Evolutionary conservation across 371 early-diverging fungal genomes (phyloP).

Genomic region (Rhizopus sp.): DNA sequence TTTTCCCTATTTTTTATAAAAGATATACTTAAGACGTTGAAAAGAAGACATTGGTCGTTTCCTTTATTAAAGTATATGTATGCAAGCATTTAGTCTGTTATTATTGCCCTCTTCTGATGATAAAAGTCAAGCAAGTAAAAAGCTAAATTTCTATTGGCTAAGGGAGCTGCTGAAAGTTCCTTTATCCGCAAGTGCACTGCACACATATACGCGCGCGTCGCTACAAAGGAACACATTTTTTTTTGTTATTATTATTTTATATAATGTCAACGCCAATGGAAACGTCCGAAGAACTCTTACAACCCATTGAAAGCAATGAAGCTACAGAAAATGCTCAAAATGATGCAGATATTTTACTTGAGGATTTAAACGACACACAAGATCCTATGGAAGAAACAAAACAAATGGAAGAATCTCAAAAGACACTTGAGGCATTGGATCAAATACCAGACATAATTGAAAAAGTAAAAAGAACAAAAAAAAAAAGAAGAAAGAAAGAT

Average conservation of each 20-base stretch:
- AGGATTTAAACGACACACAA: background rate
- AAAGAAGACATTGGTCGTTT: no score
- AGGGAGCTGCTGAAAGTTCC: no score
- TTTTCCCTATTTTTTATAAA: no score
- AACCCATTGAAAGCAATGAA: background rate
- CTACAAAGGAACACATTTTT: background rate
- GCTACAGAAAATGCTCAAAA: background rate
- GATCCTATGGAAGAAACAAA: background rate
- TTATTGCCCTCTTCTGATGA: no score
- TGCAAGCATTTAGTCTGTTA: no score
- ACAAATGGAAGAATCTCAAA: slow-evolving; percentile 9
- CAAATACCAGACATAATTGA: slow-evolving; percentile 30
- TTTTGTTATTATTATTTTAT: no score
- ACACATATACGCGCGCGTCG: background rate
- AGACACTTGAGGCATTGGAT: slow-evolving; percentile 26
- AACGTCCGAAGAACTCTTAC: background rate
- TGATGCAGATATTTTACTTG: background rate
- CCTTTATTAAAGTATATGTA: no score
- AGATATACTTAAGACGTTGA: no score
- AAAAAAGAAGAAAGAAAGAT: background rate
- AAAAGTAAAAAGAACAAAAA: slow-evolving; percentile 19
- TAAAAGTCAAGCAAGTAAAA: no score
- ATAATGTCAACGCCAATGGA: background rate
- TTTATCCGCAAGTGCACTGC: no score
- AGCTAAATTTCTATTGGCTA: no score